These are phyloP conservation scores for Luzula sylvatica DNA, from an alignment of 176 grass and related monocot species.

Conservation along the genomic window DNA sequence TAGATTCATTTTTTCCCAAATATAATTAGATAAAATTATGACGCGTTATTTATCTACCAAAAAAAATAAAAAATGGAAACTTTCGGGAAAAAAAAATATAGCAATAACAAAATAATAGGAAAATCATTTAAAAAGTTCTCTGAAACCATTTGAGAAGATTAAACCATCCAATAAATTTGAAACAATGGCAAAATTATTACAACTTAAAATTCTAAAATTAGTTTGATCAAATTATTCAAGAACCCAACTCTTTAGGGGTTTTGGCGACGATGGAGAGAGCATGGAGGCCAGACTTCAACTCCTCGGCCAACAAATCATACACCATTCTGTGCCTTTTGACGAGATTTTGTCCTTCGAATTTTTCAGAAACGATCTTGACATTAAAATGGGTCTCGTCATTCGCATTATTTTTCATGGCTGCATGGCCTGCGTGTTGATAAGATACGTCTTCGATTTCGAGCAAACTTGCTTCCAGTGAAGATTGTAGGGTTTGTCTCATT, in stretches of 20 bases:
- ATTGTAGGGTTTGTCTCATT: conserved; percentile 79
- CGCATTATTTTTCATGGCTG: conserved; percentile 54
- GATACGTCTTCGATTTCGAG: conserved; percentile 95
- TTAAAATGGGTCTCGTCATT: conserved; percentile 92
- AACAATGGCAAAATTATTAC: too few relatives aligned
- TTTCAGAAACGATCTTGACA: conserved; percentile 67
- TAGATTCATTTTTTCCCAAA: too few relatives aligned
- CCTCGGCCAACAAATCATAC: conserved; percentile 75
- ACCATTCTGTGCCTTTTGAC: conserved; percentile 89
- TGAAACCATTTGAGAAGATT: too few relatives aligned
- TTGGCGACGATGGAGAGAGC: conserved; percentile 91
- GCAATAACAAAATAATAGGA: too few relatives aligned
- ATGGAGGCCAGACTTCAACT: conserved; percentile 88
- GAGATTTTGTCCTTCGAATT: conserved; percentile 80
- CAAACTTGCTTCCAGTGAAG: conserved; percentile 68
- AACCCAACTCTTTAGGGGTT: conserved; percentile 53
- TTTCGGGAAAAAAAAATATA: too few relatives aligned
- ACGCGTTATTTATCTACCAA: too few relatives aligned
- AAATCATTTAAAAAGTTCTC: too few relatives aligned
- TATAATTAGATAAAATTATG: too few relatives aligned
- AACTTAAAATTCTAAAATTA: too few relatives aligned
- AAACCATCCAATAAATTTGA: too few relatives aligned
- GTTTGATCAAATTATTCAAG: conserved; percentile 23
- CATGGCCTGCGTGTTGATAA: conserved; percentile 78
- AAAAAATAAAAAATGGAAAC: too few relatives aligned